Evolutionary conservation across 257 asterid genomes (phyloP).

Genomic region (Henckelia pumila): DNA sequence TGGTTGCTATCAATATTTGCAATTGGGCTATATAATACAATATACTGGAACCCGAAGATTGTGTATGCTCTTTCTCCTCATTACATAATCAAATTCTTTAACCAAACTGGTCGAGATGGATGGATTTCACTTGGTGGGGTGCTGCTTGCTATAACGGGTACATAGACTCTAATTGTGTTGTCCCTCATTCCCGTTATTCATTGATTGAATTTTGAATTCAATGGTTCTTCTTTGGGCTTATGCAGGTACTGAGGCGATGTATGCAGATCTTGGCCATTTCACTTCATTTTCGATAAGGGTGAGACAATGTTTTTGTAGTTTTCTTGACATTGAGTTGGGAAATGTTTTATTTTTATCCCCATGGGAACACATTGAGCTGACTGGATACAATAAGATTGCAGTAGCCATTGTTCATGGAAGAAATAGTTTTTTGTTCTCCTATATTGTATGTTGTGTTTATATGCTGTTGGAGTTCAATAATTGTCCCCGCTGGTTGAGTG

Average conservation of each 20-base stretch:
- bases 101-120: conserved; percentile 77
- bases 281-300: conserved; percentile 74
- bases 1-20: conserved; percentile 75
- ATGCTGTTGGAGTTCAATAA: too few relatives aligned
- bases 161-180: background rate
- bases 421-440: too few relatives aligned
- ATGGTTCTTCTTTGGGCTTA: conserved; percentile 21
- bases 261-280: conserved; percentile 98
- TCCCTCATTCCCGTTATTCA: conserved; percentile 12
- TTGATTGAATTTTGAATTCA: conserved; percentile 3
- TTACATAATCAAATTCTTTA: conserved; percentile 67
- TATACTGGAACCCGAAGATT: conserved; percentile 76
- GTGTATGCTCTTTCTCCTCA: conserved; percentile 82
- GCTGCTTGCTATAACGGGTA: conserved; percentile 85
- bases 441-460: too few relatives aligned
- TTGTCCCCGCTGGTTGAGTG: too few relatives aligned
- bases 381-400: too few relatives aligned
- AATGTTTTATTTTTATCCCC: too few relatives aligned
- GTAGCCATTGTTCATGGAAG: too few relatives aligned
- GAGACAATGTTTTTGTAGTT: too few relatives aligned
- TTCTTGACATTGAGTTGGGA: too few relatives aligned
- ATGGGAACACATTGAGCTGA: background rate
- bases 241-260: conserved; percentile 97
- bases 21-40: conserved; percentile 70
- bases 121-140: conserved; percentile 97